phyloP scores from a whole-genome alignment of 345 rosid genomes.

The Litchi chinensis region DNA sequence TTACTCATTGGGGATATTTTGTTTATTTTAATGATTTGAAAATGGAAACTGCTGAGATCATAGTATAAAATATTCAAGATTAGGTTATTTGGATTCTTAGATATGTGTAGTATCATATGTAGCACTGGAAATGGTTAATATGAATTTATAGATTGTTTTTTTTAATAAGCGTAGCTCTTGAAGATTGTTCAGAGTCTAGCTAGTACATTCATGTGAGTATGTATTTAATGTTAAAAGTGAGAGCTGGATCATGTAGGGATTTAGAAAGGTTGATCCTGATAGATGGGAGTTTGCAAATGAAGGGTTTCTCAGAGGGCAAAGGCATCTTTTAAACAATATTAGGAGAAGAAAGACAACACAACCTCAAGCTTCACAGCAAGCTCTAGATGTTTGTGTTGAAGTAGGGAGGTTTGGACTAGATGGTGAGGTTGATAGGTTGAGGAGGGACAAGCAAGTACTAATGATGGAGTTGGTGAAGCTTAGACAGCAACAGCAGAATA shows the following conservation, averaged over 20 bases:
- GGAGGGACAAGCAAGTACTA: conserved; percentile 63
- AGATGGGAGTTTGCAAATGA: conserved; percentile 88
- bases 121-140: neutral
- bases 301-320: conserved; percentile 76
- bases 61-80: neutral
- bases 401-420: conserved; percentile 64
- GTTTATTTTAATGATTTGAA: conserved; percentile 22
- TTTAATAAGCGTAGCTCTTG: neutral
- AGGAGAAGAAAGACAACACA: conserved; percentile 56
- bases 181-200: conserved; percentile 12
- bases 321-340: conserved; percentile 60
- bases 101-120: neutral
- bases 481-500: conserved; percentile 62
- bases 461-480: conserved; percentile 65
- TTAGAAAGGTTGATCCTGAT: conserved; percentile 94
- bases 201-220: neutral
- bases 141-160: neutral
- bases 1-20: conserved; percentile 23
- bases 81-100: conserved; percentile 11
- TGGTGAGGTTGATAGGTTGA: conserved; percentile 56
- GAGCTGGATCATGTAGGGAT: conserved; percentile 57
- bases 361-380: conserved; percentile 41
- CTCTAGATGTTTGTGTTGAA: conserved; percentile 65
- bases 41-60: conserved; percentile 16
- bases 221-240: neutral